These are phyloP conservation scores for Hanseniaspora uvarum DNA, from an alignment of 1,139 yeast species.

Conservation along the genomic window DNA sequence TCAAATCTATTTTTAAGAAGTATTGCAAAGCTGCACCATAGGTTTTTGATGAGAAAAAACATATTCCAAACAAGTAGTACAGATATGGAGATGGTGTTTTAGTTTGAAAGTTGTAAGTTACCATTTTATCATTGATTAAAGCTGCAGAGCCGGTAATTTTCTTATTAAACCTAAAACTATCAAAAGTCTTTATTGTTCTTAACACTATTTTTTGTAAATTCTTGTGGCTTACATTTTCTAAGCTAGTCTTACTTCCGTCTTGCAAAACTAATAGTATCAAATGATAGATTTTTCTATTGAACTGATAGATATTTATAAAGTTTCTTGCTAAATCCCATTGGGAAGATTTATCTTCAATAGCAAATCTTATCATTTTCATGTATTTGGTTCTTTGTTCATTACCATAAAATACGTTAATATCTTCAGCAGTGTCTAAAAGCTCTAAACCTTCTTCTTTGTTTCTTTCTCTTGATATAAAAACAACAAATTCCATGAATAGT, in stretches of 20 bases:
- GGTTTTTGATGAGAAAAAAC: conserved; percentile 73
- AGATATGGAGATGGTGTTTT: conserved; percentile 57
- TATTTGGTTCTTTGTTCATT: conserved; percentile 47
- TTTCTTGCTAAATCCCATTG: conserved; percentile 50
- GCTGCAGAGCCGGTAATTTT: conserved; percentile 72
- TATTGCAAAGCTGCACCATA: conserved; percentile 70
- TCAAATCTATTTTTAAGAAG: conserved; percentile 50
- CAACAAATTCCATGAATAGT: conserved; percentile 66
- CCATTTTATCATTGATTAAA: conserved; percentile 40
- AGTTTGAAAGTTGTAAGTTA: conserved; percentile 29
- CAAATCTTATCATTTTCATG: conserved; percentile 53
- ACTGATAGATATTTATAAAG: conserved; percentile 59
- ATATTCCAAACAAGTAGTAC: conserved; percentile 65
- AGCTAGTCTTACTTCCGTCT: conserved; percentile 43
- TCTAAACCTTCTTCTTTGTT: conserved; percentile 58
- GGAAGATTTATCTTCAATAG: conserved; percentile 48
- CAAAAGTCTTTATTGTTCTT: conserved; percentile 82
- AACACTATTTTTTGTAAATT: conserved; percentile 82
- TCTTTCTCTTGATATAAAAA: conserved; percentile 55
- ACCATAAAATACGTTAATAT: conserved; percentile 65
- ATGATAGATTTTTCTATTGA: conserved; percentile 58
- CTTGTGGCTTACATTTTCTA: conserved; percentile 55
- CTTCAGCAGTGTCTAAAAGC: conserved; percentile 61
- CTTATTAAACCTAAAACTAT: conserved; percentile 46
- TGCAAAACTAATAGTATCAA: conserved; percentile 50